Base-by-base conservation (phyloP, 1,284 basidiomycete genomes). In the Thecaphora thlaspeos region DNA sequence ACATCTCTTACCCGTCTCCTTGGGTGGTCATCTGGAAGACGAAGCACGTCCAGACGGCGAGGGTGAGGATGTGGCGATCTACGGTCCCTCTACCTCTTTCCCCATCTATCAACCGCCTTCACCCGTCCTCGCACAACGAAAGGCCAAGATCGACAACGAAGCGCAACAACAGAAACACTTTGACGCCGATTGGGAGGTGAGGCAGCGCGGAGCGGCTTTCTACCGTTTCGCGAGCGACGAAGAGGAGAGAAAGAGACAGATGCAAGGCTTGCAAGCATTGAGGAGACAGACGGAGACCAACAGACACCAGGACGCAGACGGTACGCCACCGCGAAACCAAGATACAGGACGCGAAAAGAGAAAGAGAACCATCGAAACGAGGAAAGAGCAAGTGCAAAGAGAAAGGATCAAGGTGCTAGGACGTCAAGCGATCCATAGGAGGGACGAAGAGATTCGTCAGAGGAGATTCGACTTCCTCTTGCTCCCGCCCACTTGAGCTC, bases 171-270 rank as follows among this genome's bases (percentile, higher is more conserved):
- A 47, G 28, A 19, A 17, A 7, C 90, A 93, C 75, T 97, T 91
- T 77, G 89, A 96, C 76, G 83, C 90, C 0, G 82, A 84, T 0
- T 81, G 80, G 46, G 93, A 98, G 78, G 85, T 88, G 11, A 87
- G 93, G 9, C 84, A 87, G n/a, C 87, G 87, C 70, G 93, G 89
- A 30, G 91, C 92, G 0, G 92, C 85, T 0, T 90, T 88, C 79
- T 94, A 93, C 76, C 86, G 88, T 70, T 93, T 97, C 77, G 88
- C 89, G 2, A 82, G 78, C 1, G 89, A 94, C 70, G 88, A 91
- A 68, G 86, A 87, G 54, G 84, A 83, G 26, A 83, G 93, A 30
- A 79, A 79, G 58, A 79, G 80, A 48, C 87, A 95, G 79, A 88
- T 92, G 88, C 87, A 88, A 11, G 7, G 26, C 26, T 11, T 28